Conservation (phyloP, 2,329 filamentous ascomycete genomes). For the Claviceps africana region DNA sequence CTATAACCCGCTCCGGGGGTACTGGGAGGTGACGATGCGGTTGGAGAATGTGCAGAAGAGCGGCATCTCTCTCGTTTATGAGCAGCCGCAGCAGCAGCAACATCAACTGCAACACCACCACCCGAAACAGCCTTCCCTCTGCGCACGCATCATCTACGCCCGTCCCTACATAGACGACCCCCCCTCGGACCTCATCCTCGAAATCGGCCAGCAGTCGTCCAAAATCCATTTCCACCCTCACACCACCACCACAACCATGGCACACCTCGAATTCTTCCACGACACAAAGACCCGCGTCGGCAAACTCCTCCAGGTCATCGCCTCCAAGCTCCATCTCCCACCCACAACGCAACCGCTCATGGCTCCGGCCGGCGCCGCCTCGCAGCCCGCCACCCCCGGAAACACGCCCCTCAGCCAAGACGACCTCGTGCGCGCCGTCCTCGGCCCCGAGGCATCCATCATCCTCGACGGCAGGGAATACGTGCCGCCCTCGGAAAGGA, state of each 20-base stretch:
- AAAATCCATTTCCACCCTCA: slow-evolving; percentile 32
- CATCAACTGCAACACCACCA: slow-evolving; percentile 16
- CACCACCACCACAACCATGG: background rate
- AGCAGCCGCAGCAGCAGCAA: slow-evolving; percentile 23
- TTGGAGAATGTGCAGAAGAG: slow-evolving; percentile 82
- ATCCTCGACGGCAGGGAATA: slow-evolving; percentile 42
- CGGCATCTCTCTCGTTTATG: slow-evolving; percentile 53
- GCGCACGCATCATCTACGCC: slow-evolving; percentile 57
- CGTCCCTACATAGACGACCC: slow-evolving; percentile 74
- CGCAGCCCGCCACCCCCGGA: slow-evolving; percentile 50
- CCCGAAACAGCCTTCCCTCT: slow-evolving; percentile 3
- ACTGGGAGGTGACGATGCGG: slow-evolving; percentile 63
- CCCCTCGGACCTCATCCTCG: slow-evolving; percentile 60
- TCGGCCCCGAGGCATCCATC: slow-evolving; percentile 47
- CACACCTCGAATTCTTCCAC: slow-evolving; percentile 59
- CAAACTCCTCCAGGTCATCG: slow-evolving; percentile 66
- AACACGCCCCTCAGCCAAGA: slow-evolving; percentile 53
- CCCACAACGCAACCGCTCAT: slow-evolving; percentile 47
- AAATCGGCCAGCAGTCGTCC: slow-evolving; percentile 58
- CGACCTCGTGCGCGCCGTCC: slow-evolving; percentile 49
- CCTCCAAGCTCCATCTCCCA: slow-evolving; percentile 62
- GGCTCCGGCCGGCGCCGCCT: slow-evolving; percentile 46
- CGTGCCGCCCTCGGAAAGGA: slow-evolving; percentile 6
- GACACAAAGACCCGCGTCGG: slow-evolving; percentile 56
- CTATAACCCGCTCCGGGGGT: slow-evolving; percentile 55